Conservation (phyloP, 2,329 filamentous ascomycete genomes). For the Xylaria sp. region DNA sequence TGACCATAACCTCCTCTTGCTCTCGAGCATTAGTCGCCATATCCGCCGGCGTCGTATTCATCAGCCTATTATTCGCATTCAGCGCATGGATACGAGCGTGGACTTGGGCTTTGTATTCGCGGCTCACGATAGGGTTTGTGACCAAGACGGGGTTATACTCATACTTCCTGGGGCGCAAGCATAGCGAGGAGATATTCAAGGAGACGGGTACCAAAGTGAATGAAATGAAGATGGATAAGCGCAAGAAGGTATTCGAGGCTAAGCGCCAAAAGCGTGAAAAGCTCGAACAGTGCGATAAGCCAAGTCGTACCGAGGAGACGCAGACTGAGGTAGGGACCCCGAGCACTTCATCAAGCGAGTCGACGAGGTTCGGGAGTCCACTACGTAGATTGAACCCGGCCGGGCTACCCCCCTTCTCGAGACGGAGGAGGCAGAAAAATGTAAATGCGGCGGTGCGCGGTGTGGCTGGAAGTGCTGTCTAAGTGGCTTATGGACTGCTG, state of each 20-base stretch:
- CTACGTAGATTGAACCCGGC: not conserved
- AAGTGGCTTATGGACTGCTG: not conserved
- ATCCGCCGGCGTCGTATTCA: slow-evolving; percentile 29
- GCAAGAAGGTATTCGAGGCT: not conserved
- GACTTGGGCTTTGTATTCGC: slow-evolving; percentile 25
- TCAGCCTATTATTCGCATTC: slow-evolving; percentile 30
- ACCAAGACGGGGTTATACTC: slow-evolving; percentile 14
- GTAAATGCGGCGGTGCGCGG: not conserved
- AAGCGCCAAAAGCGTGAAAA: not conserved
- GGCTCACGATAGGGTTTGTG: not conserved
- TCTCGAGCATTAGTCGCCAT: slow-evolving; percentile 11
- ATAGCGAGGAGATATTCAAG: not conserved
- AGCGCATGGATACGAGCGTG: slow-evolving; percentile 18
- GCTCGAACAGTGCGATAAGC: not conserved
- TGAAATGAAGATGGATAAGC: not conserved
- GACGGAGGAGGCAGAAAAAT: not conserved
- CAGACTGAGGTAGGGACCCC: no score
- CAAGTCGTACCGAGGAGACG: not conserved
- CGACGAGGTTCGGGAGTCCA: not conserved
- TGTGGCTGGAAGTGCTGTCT: not conserved
- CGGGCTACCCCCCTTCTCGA: no score
- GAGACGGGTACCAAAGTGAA: not conserved
- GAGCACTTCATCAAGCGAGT: slow-evolving; percentile 7
- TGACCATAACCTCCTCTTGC: not conserved
- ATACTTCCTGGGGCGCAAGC: slow-evolving; percentile 3